Evolutionary conservation across 768 basidiomycete species (phyloP).

Genomic region (Xanthoconium stramineum): DNA sequence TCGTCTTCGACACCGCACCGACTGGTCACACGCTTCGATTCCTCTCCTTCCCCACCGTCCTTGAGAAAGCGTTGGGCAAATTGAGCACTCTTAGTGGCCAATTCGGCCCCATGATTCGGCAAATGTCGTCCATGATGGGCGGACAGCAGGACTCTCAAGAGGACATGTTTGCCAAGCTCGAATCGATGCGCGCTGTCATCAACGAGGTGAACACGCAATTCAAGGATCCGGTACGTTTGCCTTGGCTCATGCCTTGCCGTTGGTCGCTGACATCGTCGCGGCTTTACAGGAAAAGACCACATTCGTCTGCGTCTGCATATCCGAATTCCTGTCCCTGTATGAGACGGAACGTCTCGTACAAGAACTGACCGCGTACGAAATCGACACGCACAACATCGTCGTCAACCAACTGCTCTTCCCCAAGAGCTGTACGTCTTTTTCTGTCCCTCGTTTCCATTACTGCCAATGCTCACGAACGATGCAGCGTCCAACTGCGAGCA

Average conservation of each 20-base stretch:
- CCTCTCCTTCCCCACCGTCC: constrained; percentile 96
- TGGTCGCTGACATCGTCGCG: neutral
- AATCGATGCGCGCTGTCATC: constrained; percentile 94
- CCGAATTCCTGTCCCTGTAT: constrained; percentile 96
- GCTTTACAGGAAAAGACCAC: constrained; percentile 86
- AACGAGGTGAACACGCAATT: constrained; percentile 99
- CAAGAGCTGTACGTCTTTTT: constrained; percentile 65
- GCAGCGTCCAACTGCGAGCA: constrained; percentile 92
- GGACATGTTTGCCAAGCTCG: constrained; percentile 98
- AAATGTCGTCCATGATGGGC: constrained; percentile 98
- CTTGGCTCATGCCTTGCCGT: neutral
- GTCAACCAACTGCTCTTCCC: constrained; percentile 98
- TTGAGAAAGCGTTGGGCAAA: constrained; percentile 97
- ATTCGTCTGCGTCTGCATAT: constrained; percentile 98
- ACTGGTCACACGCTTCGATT: constrained; percentile 98
- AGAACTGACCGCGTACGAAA: constrained; percentile 90
- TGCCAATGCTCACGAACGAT: neutral
- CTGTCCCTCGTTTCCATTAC: neutral
- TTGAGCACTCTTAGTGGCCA: constrained; percentile 89
- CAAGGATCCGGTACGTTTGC: constrained; percentile 84
- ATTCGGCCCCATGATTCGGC: constrained; percentile 94
- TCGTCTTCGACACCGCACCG: constrained; percentile 98
- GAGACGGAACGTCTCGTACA: constrained; percentile 98
- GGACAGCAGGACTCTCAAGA: constrained; percentile 87
- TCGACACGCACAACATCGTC: constrained; percentile 98